Conservation (phyloP, 441 rosid genomes). For the Rhodomyrtus psidioides region DNA sequence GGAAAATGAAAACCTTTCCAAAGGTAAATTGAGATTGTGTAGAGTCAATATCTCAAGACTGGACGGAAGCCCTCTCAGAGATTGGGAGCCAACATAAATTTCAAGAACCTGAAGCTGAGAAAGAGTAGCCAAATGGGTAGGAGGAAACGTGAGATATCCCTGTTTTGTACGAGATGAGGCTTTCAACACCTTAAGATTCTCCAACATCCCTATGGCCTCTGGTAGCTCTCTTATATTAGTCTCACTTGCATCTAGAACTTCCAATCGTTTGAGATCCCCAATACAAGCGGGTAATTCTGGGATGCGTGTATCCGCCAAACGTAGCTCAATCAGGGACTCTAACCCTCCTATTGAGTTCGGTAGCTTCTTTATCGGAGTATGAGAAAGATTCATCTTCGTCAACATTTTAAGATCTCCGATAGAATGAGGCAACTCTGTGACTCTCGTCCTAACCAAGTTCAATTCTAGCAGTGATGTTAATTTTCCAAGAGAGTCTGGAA, state of each 20-base stretch:
- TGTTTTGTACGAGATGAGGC: fast-evolving
- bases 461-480: not conserved
- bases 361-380: not conserved
- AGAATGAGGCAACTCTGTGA: not conserved
- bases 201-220: not conserved
- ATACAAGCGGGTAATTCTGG: not conserved
- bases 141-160: not conserved
- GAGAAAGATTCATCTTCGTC: fast-evolving
- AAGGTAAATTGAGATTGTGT: not conserved
- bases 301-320: fast-evolving
- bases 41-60: fast-evolving
- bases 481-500: not conserved
- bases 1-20: too few relatives aligned
- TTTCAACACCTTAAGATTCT: fast-evolving
- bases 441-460: fast-evolving
- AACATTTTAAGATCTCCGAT: not conserved
- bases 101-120: fast-evolving
- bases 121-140: not conserved
- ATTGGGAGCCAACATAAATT: not conserved
- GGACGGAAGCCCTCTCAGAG: not conserved
- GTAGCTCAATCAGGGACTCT: not conserved
- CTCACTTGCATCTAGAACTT: fast-evolving
- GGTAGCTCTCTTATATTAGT: not conserved
- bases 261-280: not conserved
- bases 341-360: not conserved